These are phyloP conservation scores for Colletotrichum eremochloae DNA, from an alignment of 2,329 filamentous ascomycete genomes.

Conservation along the genomic window DNA sequence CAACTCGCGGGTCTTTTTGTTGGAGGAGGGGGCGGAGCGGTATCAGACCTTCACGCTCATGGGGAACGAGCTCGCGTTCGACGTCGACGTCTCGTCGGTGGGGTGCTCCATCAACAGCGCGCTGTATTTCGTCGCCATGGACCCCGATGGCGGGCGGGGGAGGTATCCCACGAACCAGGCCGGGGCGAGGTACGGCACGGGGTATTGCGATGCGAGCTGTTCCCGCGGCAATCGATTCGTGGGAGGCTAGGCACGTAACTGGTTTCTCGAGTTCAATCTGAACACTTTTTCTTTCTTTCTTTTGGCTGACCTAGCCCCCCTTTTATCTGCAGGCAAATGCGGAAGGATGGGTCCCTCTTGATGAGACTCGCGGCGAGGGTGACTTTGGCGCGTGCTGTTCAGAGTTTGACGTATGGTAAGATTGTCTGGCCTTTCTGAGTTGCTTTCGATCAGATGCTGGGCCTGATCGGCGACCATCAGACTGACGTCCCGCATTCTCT, in stretches of 20 bases:
- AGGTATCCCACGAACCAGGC: constrained; percentile 59
- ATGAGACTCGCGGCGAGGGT: constrained; percentile 39
- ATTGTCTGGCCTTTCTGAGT: too few species aligned
- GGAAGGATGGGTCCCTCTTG: too few species aligned
- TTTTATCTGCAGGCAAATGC: constrained; percentile 45
- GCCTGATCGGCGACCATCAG: neutral
- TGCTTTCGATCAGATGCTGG: too few species aligned
- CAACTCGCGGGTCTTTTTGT: too few species aligned
- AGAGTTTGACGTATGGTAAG: constrained; percentile 70
- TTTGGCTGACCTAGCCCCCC: neutral
- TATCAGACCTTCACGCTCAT: constrained; percentile 73
- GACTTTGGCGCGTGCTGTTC: constrained; percentile 66
- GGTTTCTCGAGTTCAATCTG: too few species aligned
- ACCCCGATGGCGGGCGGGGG: constrained; percentile 62
- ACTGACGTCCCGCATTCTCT: constrained; percentile 1
- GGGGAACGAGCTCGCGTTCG: constrained; percentile 75
- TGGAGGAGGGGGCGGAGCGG: constrained; percentile 54
- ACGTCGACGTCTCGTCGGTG: constrained; percentile 65
- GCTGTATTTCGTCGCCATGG: constrained; percentile 71
- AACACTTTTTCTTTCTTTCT: too few species aligned
- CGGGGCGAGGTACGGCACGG: constrained; percentile 68
- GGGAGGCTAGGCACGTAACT: constrained; percentile 52
- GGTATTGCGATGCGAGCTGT: constrained; percentile 64
- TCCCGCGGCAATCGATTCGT: constrained; percentile 62
- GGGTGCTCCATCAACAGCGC: constrained; percentile 73